A percentile compares a stretch with the other conserved stretches of the same genome.
Conservation (phyloP, 2,329 filamentous ascomycete genomes). For the Elsinoe ampelina region DNA sequence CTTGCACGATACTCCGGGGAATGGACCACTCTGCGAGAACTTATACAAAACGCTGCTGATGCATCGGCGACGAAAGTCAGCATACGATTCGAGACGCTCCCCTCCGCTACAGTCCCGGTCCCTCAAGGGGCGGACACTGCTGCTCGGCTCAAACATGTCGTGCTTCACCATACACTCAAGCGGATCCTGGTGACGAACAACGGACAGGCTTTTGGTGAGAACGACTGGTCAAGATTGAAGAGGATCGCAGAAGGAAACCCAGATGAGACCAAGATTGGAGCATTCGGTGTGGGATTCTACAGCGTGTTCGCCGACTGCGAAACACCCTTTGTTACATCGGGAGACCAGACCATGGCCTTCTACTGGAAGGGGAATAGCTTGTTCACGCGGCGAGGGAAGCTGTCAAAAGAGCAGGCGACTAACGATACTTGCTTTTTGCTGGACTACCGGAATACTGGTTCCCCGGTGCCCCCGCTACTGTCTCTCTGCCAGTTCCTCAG, state of each 20-base stretch:
- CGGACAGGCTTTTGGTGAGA: constrained; percentile 75
- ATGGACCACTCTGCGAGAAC: constrained; percentile 77
- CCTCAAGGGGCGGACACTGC: constrained; percentile 58
- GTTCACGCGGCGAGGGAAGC: constrained; percentile 75
- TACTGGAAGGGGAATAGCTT: constrained; percentile 99
- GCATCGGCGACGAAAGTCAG: constrained; percentile 82
- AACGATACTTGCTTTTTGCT: constrained; percentile 76
- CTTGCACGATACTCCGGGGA: constrained; percentile 93
- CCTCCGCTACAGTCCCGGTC: constrained; percentile 66
- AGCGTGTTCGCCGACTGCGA: constrained; percentile 98
- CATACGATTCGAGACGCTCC: constrained; percentile 85
- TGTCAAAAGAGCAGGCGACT: constrained; percentile 57
- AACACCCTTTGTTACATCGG: constrained; percentile 92
- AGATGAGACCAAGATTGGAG: constrained; percentile 97
- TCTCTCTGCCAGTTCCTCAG: constrained; percentile 86
- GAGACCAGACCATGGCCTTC: constrained; percentile 89
- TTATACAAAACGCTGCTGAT: constrained; percentile 98
- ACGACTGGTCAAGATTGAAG: constrained; percentile 89
- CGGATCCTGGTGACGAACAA: constrained; percentile 89
- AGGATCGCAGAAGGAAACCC: constrained; percentile 98
- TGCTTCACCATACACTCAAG: constrained; percentile 76
- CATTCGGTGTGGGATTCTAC: constrained; percentile 97
- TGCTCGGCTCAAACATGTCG: constrained; percentile 68
- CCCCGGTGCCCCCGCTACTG: constrained; percentile 74
- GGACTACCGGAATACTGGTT: constrained; percentile 83